Evolutionary conservation across 352 stramenopile species (phyloP), one percentile per base, ranked within the genome.

Genomic region (Plasmopara halstedii): DNA sequence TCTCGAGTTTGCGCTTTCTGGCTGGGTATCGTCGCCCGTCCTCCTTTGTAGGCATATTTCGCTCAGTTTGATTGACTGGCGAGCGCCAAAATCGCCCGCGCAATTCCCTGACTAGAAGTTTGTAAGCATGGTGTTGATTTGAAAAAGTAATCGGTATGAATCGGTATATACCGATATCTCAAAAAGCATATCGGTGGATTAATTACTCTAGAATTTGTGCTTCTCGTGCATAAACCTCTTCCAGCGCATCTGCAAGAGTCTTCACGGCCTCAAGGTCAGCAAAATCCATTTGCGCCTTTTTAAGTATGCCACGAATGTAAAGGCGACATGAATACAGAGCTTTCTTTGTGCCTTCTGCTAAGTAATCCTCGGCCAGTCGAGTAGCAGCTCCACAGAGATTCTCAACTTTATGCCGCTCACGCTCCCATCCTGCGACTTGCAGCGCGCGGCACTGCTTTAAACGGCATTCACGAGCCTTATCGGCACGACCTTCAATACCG

Each of bases 241-340:
- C 59, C 38, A 90, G 58, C 38, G 58, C 67, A 3, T 64, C 58
- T 6, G 59, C 63, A 17, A 90, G 64, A 13, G 47, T 43, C 46
- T 69, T 52, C 11, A 85, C 71, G 9, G 67, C 54, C 17, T 82
- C 66, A 0, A 80, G 42, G 19, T 67, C 54, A 1, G 53, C 58
- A 51, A 85, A 92, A 44, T 89, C 70, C 13, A 86, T 53, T 26
- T 88, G 70, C 35, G 73, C 75, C 50, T 88, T 92, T 64, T 85
- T 86, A 9, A 85, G 62, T 32, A 92, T 62, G 21, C 76, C 71
- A 23, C 75, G 71, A 33, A 90, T 70, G 60, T 89, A 88, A 31
- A 92, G 54, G 7, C 72, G 70, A 31, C 75, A 88, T 19, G 75
- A 75, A 53, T 87, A 88, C 5, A 89, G 57, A 26, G 77, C 62